phyloP scores from a whole-genome alignment of 805 yeast genomes.

The Kodamaea lidongshanica region DNA sequence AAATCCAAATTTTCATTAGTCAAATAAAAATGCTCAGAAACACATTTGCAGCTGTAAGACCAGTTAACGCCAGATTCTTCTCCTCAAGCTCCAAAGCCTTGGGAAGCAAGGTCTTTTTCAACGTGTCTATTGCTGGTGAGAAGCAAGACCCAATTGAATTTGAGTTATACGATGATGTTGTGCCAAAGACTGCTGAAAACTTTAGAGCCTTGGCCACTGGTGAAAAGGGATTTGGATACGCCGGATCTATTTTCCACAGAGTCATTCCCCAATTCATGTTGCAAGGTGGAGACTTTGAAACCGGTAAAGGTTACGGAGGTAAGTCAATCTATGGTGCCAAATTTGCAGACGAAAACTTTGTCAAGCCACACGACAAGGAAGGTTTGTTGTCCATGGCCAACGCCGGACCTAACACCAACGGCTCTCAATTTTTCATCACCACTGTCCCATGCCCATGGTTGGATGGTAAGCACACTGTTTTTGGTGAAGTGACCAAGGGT shows the following conservation, averaged over 20 bases:
- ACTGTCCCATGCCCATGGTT: conserved; percentile 42
- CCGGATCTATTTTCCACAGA: conserved; percentile 88
- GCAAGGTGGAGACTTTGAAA: conserved; percentile 73
- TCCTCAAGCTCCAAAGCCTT: conserved; percentile 41
- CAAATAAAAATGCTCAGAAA: conserved; percentile 17
- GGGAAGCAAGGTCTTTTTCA: conserved; percentile 53
- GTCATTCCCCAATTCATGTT: conserved; percentile 95
- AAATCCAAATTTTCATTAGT: too few species aligned
- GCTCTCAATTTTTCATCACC: conserved; percentile 86
- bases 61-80: conserved; percentile 37
- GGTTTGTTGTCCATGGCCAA: conserved; percentile 90
- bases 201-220: conserved; percentile 83
- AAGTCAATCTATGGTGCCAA: conserved; percentile 73
- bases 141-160: conserved; percentile 35
- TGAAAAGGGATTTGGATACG: conserved; percentile 90
- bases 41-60: conserved; percentile 15
- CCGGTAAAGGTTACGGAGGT: conserved; percentile 93
- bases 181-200: conserved; percentile 75
- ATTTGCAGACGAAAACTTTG: conserved; percentile 63
- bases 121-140: conserved; percentile 50
- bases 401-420: conserved; percentile 89
- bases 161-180: conserved; percentile 44
- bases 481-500: conserved; percentile 23
- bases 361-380: conserved; percentile 67
- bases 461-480: conserved; percentile 23